A percentile compares a stretch with the other conserved stretches of the same genome.
phyloP scores from a whole-genome alignment of 2,329 filamentous ascomycete species.

The Zalaria obscura region DNA sequence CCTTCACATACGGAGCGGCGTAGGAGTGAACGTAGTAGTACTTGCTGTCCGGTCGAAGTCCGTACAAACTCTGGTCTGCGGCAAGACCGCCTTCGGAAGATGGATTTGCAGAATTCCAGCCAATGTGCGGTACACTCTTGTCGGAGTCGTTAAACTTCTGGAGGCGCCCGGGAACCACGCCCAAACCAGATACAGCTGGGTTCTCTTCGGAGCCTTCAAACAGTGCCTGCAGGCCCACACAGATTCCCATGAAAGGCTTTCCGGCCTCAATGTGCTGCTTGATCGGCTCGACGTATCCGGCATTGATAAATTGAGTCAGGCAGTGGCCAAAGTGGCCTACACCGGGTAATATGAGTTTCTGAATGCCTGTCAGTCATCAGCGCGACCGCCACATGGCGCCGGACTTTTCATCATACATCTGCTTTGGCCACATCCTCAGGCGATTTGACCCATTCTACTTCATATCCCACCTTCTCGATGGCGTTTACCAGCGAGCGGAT shows the following conservation, averaged over 20 bases:
- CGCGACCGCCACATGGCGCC: neutral
- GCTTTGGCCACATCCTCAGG: conserved; percentile 75
- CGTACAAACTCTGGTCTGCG: conserved; percentile 52
- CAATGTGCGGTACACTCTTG: conserved; percentile 97
- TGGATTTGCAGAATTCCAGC: conserved; percentile 85
- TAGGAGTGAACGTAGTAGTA: conserved; percentile 99
- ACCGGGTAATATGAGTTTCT: conserved; percentile 90
- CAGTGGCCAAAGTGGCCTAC: conserved; percentile 98
- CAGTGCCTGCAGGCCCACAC: conserved; percentile 82
- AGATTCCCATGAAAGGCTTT: conserved; percentile 98
- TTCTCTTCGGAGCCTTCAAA: conserved; percentile 80
- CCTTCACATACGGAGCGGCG: conserved; percentile 60
- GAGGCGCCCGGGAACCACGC: conserved; percentile 56
- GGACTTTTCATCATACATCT: conserved; percentile 44
- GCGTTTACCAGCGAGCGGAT: conserved; percentile 92
- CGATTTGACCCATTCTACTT: conserved; percentile 79
- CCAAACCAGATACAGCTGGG: conserved; percentile 55
- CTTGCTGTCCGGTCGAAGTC: conserved; percentile 66
- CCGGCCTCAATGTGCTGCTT: conserved; percentile 68
- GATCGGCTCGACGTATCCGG: conserved; percentile 74
- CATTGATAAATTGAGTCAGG: conserved; percentile 65
- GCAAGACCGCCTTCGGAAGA: conserved; percentile 24
- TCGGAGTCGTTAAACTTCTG: conserved; percentile 59
- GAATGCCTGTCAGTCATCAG: conserved; percentile 19
- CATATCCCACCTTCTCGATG: conserved; percentile 88